These are phyloP conservation scores for Ramichloridium luteum DNA, from an alignment of 2,329 filamentous ascomycete species.

Conservation along the genomic window DNA sequence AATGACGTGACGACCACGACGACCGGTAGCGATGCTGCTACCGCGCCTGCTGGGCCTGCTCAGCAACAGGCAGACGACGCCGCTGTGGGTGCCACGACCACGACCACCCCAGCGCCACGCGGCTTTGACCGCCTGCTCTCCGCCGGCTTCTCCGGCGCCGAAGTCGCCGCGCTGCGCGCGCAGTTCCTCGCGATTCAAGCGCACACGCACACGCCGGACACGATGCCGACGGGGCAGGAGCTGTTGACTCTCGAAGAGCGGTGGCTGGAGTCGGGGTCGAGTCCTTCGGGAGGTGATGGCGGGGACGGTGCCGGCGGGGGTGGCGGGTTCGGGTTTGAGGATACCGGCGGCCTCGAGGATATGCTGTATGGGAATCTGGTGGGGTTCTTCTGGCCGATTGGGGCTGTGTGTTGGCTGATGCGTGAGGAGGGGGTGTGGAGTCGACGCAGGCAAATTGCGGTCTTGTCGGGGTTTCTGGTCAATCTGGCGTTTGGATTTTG, in stretches of 20 bases:
- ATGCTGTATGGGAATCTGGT: conserved; percentile 79
- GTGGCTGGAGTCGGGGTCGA: conserved; percentile 61
- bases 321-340: conserved; percentile 39
- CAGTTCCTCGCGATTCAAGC: conserved; percentile 83
- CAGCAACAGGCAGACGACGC: conserved; percentile 7
- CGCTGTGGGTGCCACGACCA: conserved; percentile 10
- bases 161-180: conserved; percentile 72
- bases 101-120: conserved; percentile 48
- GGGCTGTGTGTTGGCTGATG: conserved; percentile 71
- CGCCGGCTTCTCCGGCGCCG: conserved; percentile 68
- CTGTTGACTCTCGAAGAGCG: conserved; percentile 72
- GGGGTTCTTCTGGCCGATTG: conserved; percentile 91
- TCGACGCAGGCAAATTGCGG: conserved; percentile 71
- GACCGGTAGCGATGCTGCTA: background rate
- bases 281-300: conserved; percentile 21
- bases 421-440: conserved; percentile 81
- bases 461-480: conserved; percentile 70
- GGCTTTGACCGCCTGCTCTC: conserved; percentile 80
- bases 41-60: conserved; percentile 2
- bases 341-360: conserved; percentile 62
- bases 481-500: conserved; percentile 67
- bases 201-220: conserved; percentile 72
- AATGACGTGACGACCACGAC: conserved; percentile 3
- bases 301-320: conserved; percentile 26
- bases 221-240: conserved; percentile 67